Base-by-base conservation (phyloP, 768 basidiomycete species). In the Ramaria rubella region DNA sequence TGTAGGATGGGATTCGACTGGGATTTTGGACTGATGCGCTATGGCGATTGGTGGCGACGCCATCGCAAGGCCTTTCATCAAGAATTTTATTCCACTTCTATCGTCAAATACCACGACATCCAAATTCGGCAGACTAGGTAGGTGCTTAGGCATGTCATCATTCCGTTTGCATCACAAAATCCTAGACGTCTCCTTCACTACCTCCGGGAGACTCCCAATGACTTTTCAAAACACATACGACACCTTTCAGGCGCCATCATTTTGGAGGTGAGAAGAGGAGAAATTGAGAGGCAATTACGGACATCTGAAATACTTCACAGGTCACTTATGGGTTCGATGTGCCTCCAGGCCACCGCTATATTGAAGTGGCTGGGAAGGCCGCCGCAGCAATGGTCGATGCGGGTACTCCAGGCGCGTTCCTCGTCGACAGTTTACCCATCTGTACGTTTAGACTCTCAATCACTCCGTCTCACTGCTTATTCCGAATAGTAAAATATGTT, bases 271-370 rank as follows among this genome's bases (percentile, higher is more conserved):
- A 2, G 33, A 12, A 26, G n/a, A n/a, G n/a, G n/a, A n/a, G n/a
- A n/a, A n/a, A 5, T 27, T 44, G 21, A 21, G 8, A 1, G 15
- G 26, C 2, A 15, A 14, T 19, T 23, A 38, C 21, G 21, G 5
- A 26, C 9, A 50, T 49, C 36, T 21, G 19, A 49, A 14, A 15
- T 23, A 44, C 46, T 42, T 19, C 31, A 30, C n/a, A 57, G 33
- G 60, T 73, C 5, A 63, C 68, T 0, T 77, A 79, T 45, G 77
- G 77, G 1, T 74, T 76, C 55, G 61, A 72, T 12, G 66, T 73
- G 55, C 60, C 68, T 1, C 63, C 58, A 21, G 58, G 70, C 0
- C 75, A 80, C 54, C 68, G 68, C 2, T 69, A 73, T 49, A 62
- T 80, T 19, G 40, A 63, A 3, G 59, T 72, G 2, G 72, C 70